Evolutionary conservation across 768 basidiomycete genomes (phyloP), one percentile per base, ranked within the genome.

Genomic region (Candolleomyces eurysporus): DNA sequence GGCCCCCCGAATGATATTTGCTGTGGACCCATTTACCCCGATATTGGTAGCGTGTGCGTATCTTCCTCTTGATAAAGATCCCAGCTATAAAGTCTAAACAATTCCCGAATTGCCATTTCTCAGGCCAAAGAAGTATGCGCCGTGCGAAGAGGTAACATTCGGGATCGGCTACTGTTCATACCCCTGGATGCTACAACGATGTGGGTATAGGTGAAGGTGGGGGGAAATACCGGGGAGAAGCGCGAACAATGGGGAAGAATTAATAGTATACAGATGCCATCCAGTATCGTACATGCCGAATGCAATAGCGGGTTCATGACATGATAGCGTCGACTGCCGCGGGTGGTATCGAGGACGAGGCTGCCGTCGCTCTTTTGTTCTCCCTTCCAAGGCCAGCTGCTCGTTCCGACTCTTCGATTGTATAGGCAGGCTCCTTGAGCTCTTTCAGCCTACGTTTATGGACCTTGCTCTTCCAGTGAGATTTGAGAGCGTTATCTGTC

Each of bases 381-480:
- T 91, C 91, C 65, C 82, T 80, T 22, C 93, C 93, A 32, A 94
- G 72, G 16, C 96, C 96, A 16, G 91, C 94, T n/a, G 93, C 93
- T 40, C 83, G 81, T 74, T 96, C 91, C 6, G 95, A 81, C 69
- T 98, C 96, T 71, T 93, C 93, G 39, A 94, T 90, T 26, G 94
- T 96, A 72, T 97, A 97, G 7, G 90, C 93, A 2, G 94, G 94
- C 64, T 90, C 88, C 69, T 82, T 86, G 46, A 98, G 84, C 56
- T 86, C 82, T 72, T 91, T 95, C 65, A 89, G 84, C 26, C 94
- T 89, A 54, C 92, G 84, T 76, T 93, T 95, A 78, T 98, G 96
- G 0, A 98, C 84, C 76, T 97, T 96, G 63, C 89, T 88, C 64
- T 80, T 85, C 89, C 91, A 90, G 71, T 98, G 96, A 1, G 90